Conservation (phyloP, 164 flowering plant genomes). For the Sedum album region DNA sequence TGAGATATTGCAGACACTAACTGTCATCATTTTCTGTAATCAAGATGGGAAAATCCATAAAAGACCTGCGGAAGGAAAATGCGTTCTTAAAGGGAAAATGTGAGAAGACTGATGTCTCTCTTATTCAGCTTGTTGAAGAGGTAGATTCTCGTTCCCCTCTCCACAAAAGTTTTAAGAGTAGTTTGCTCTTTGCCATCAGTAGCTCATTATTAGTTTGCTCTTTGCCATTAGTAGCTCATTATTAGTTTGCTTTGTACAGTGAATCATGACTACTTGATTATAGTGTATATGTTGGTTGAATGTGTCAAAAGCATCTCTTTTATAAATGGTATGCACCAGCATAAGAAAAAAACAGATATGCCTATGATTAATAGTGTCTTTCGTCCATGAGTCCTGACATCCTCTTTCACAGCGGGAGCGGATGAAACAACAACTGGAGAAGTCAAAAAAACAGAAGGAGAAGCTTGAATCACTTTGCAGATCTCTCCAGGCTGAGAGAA, state of each 20-base stretch:
- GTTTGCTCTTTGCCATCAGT: not conserved
- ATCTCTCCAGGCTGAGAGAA: conserved; percentile 85
- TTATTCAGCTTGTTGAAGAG: conserved; percentile 84
- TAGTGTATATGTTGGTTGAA: no score
- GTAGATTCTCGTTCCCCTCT: conserved; percentile 23
- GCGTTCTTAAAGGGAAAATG: conserved; percentile 73
- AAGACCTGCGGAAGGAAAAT: conserved; percentile 90
- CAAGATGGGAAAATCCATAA: conserved; percentile 17
- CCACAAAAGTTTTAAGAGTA: not conserved
- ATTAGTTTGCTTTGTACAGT: not conserved
- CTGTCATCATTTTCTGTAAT: not conserved
- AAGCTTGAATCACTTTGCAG: conserved; percentile 87
- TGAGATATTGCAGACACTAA: not conserved
- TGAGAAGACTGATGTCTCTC: conserved; percentile 77
- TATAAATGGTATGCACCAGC: no score
- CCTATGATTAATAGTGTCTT: not conserved
- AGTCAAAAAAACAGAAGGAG: conserved; percentile 74
- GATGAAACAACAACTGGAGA: conserved; percentile 81
- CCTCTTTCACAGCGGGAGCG: conserved; percentile 47
- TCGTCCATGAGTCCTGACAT: not conserved
- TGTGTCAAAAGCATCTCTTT: no score
- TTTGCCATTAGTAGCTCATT: not conserved
- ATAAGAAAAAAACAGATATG: not conserved
- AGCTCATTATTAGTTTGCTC: not conserved
- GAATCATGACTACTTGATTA: not conserved